phyloP scores from a whole-genome alignment of 2,329 filamentous ascomycete species.

The Sclerotinia sclerotiorum region DNA sequence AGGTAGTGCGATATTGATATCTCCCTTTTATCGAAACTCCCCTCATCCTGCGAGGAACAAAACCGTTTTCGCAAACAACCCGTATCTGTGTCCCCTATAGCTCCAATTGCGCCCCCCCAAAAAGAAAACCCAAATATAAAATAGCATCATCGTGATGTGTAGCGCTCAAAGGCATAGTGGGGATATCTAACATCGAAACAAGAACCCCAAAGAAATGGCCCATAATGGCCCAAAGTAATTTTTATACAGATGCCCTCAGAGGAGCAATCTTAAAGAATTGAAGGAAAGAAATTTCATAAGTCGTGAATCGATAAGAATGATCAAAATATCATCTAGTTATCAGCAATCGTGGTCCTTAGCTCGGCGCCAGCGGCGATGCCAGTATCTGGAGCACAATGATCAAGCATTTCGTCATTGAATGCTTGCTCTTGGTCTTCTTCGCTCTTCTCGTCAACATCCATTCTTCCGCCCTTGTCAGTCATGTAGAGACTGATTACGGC shows the following conservation, averaged over 20 bases:
- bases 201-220: slow-evolving; percentile 15
- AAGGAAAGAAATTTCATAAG: slow-evolving; percentile 22
- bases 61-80: slow-evolving; percentile 21
- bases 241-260: slow-evolving; percentile 22
- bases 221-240: slow-evolving; percentile 10
- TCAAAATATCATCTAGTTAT: background rate
- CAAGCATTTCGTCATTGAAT: slow-evolving; percentile 35
- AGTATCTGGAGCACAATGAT: slow-evolving; percentile 34
- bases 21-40: slow-evolving; percentile 23
- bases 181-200: slow-evolving; percentile 24
- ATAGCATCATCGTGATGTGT: slow-evolving; percentile 22
- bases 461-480: slow-evolving; percentile 52
- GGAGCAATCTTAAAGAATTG: slow-evolving; percentile 17
- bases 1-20: slow-evolving; percentile 14
- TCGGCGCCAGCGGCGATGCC: slow-evolving; percentile 27
- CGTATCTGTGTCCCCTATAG: slow-evolving; percentile 5
- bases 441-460: slow-evolving; percentile 38
- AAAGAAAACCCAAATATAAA: slow-evolving; percentile 7
- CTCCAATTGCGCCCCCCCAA: slow-evolving; percentile 15
- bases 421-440: slow-evolving; percentile 35
- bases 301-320: slow-evolving; percentile 18
- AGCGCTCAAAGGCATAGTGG: slow-evolving; percentile 17
- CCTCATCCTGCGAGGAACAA: background rate
- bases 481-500: slow-evolving; percentile 75
- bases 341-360: slow-evolving; percentile 3